Evolutionary conservation across 2,329 filamentous ascomycete species (phyloP), one percentile per base, ranked within the genome.

Genomic region (Periconia digitata): DNA sequence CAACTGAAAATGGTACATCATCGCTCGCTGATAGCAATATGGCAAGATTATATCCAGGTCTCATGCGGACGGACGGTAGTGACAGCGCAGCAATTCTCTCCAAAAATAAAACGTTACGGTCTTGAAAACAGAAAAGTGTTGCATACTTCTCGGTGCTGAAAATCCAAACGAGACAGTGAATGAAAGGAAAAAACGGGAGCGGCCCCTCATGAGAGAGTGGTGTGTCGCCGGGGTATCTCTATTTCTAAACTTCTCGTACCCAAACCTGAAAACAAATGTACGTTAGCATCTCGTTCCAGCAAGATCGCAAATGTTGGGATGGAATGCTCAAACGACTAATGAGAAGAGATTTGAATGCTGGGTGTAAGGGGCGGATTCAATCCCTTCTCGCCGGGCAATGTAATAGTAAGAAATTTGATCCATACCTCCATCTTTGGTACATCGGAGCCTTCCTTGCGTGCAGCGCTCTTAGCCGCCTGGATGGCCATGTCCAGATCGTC

Each of bases 391-490:
- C 32, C 21, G 34, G 44, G 47, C 23, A 6, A 35, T n/a, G 21
- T 8, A 15, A 18, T 23, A 12, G 37, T 27, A 12, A 43, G 18
- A 36, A 47, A 34, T 41, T n/a, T 64, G 35, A 70, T 37, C 78
- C 89, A 81, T 72, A 96, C 90, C 84, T 97, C 94, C 84, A 96
- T 85, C 81, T 96, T 96, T 44, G 89, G 91, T 77, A 91, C 87
- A 54, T 95, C 92, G 54, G 81, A 79, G 61, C 85, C 83, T 67
- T 92, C 87, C 70, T 83, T 88, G 73, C 79, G 83, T 40, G 88
- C 91, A 50, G 77, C 75, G 42, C 81, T 81, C 70, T 84, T 89
- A 6, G 86, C 85, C 40, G 78, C 81, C 69, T 83, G 81, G 45
- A 97, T 79, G 22, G 90, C 85, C 84, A 96, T 89, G 43, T 97